Evolutionary conservation across 108 stramenopile genomes (phyloP).

Genomic region (Parietichytrium sp.): DNA sequence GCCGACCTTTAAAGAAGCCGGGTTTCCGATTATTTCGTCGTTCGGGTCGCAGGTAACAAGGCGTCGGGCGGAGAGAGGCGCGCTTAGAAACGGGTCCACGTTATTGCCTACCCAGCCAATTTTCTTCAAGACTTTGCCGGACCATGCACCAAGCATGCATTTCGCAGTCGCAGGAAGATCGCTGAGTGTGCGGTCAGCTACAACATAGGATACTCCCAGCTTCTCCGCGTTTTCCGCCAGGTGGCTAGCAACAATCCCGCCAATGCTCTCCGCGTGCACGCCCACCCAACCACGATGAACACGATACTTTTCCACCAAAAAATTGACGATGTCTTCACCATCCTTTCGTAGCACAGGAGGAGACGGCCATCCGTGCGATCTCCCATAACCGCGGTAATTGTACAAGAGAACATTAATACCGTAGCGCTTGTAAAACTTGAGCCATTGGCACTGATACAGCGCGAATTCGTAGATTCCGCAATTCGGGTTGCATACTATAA

Average conservation of each 20-base stretch:
- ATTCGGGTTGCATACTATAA: constrained; percentile 28
- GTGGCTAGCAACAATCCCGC: not conserved
- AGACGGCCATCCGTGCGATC: not conserved
- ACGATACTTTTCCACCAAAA: not conserved
- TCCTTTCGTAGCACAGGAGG: not conserved
- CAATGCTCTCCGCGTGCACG: constrained; percentile 11
- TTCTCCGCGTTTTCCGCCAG: not conserved
- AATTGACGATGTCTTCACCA: not conserved
- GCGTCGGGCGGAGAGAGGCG: not conserved
- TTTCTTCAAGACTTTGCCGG: not conserved
- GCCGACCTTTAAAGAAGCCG: constrained; percentile 12
- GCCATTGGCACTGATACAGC: not conserved
- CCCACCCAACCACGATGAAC: constrained; percentile 9
- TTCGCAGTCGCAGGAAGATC: not conserved
- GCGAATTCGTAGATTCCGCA: constrained; percentile 12
- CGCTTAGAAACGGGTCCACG: not conserved
- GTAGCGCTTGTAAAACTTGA: not conserved
- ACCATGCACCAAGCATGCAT: not conserved
- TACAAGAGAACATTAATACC: constrained; percentile 25
- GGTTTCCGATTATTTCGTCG: constrained; percentile 7
- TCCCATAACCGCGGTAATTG: constrained; percentile 20
- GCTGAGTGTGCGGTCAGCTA: constrained; percentile 22
- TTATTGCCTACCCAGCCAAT: constrained; percentile 17
- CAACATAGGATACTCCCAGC: not conserved
- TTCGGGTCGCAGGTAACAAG: constrained; percentile 24